Evolutionary conservation across 202 grass and related monocot species (phyloP).

Genomic region (Saccharum hybrid): DNA sequence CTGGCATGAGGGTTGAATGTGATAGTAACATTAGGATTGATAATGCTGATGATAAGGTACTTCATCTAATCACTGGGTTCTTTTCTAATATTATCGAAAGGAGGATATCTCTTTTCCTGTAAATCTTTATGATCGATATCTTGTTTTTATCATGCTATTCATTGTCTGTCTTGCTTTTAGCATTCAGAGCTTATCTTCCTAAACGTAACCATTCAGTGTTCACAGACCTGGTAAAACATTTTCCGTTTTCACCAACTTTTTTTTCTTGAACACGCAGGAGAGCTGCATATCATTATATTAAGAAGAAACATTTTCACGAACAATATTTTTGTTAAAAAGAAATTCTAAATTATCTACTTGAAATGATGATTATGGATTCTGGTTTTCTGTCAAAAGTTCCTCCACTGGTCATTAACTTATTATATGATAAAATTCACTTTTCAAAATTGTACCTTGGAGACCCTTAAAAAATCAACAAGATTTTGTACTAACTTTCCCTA

Average conservation of each 20-base stretch:
- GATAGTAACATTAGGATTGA: slow-evolving; percentile 44
- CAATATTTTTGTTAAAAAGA: not conserved
- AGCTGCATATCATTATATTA: not conserved
- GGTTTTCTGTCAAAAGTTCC: slow-evolving; percentile 15
- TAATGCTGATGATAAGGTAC: slow-evolving; percentile 59
- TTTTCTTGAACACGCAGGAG: not conserved
- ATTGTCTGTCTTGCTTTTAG: slow-evolving; percentile 14
- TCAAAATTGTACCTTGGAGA: too few relatives aligned
- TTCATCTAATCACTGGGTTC: slow-evolving; percentile 26
- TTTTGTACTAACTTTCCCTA: not conserved
- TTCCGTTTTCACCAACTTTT: slow-evolving; percentile 8
- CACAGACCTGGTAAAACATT: not conserved
- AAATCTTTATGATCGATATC: slow-evolving; percentile 19
- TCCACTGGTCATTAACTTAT: slow-evolving; percentile 7
- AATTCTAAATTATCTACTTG: not conserved
- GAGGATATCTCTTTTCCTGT: slow-evolving; percentile 21
- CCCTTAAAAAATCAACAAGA: not conserved
- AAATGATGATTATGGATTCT: slow-evolving; percentile 11
- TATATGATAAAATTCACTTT: not conserved
- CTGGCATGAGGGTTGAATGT: slow-evolving; percentile 54
- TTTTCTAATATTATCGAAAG: slow-evolving; percentile 27
- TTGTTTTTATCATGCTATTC: slow-evolving; percentile 10
- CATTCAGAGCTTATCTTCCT: slow-evolving; percentile 18
- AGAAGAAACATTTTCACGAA: slow-evolving; percentile 1
- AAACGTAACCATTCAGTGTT: not conserved